Evolutionary conservation across 1,139 yeast species (phyloP).

Genomic region (Casaregolazyma suthepensis): DNA sequence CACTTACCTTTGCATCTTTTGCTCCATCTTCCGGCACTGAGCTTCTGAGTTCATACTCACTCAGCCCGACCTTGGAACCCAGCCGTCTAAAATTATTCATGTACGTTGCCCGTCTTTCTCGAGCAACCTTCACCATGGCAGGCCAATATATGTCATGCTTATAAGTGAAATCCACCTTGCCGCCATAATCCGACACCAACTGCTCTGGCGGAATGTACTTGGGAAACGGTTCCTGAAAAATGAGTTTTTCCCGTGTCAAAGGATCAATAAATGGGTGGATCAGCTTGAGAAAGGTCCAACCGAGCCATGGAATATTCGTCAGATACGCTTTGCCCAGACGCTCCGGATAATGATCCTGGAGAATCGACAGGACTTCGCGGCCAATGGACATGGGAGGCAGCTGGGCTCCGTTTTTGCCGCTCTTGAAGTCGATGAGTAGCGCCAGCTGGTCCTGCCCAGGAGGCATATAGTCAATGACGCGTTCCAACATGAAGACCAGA

Average conservation of each 20-base stretch:
- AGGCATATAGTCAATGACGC: constrained; percentile 90
- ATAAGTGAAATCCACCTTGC: constrained; percentile 75
- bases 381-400: constrained; percentile 80
- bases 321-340: constrained; percentile 85
- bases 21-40: constrained; percentile 4
- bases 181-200: constrained; percentile 79
- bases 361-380: constrained; percentile 74
- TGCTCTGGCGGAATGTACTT: constrained; percentile 76
- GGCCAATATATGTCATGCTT: constrained; percentile 79
- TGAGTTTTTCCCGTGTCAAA: constrained; percentile 82
- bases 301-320: constrained; percentile 90
- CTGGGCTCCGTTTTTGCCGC: constrained; percentile 54
- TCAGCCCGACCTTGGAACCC: constrained; percentile 69
- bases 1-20: too few species aligned
- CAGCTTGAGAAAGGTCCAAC: constrained; percentile 80
- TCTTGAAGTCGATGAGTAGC: constrained; percentile 81
- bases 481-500: constrained; percentile 83
- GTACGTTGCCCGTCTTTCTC: constrained; percentile 49
- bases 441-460: constrained; percentile 93
- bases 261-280: constrained; percentile 96
- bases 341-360: constrained; percentile 95
- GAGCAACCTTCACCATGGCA: constrained; percentile 53
- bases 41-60: constrained; percentile 68
- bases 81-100: constrained; percentile 56
- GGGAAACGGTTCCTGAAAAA: constrained; percentile 81